Conservation (phyloP, 176 grass and related monocot genomes). For the Zea luxurians region DNA sequence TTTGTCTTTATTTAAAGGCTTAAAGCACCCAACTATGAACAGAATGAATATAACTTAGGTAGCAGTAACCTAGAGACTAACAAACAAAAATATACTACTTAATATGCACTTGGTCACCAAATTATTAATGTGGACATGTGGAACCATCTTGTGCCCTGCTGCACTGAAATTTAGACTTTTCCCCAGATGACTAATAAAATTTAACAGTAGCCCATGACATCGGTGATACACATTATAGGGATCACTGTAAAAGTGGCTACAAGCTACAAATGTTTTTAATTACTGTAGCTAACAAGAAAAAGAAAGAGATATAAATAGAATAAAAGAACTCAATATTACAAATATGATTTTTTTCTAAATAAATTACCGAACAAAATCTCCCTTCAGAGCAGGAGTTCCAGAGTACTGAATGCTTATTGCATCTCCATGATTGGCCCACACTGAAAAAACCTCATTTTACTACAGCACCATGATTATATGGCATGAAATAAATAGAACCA, state of each 20-base stretch:
- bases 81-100: background rate
- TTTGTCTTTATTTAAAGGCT: background rate
- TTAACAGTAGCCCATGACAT: background rate
- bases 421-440: conserved; percentile 99
- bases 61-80: background rate
- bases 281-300: conserved; percentile 3
- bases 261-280: background rate
- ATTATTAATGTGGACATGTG: background rate
- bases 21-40: conserved; percentile 2
- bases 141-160: conserved; percentile 8
- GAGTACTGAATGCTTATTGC: conserved; percentile 98
- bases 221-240: background rate
- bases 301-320: background rate
- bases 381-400: conserved; percentile 91
- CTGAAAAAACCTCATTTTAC: conserved; percentile 46
- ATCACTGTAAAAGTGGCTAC: background rate
- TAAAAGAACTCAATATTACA: conserved; percentile 15
- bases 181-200: background rate
- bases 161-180: conserved; percentile 6
- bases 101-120: conserved; percentile 5
- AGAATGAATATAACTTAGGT: background rate
- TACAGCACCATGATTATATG: conserved; percentile 29
- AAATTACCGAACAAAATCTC: conserved; percentile 93
- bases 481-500: conserved; percentile 27
- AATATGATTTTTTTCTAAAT: background rate